Percentiles rank a stretch among this genome's conserved stretches.
Conservation (phyloP, 495 filamentous ascomycete genomes). For the Pseudotulostoma volvatum region DNA sequence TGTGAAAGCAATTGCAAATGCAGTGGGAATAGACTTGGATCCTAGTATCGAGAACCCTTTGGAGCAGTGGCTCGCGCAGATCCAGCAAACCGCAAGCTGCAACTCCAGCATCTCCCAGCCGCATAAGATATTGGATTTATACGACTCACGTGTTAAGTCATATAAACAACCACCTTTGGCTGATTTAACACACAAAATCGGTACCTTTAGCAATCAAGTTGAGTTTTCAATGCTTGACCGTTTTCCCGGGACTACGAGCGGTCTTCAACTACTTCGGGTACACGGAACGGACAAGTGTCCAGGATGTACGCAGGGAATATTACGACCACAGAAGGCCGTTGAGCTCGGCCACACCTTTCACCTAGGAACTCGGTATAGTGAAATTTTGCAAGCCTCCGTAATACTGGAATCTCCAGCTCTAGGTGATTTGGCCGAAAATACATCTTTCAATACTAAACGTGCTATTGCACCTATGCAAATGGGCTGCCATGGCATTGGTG, state of each 20-base stretch:
- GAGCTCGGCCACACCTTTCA: conserved; percentile 94
- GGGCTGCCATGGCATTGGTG: conserved; percentile 92
- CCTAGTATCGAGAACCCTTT: conserved; percentile 46
- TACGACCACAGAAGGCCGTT: conserved; percentile 57
- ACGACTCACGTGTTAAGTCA: conserved; percentile 28
- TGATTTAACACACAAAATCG: conserved; percentile 18
- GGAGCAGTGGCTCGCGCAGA: conserved; percentile 35
- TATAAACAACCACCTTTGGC: conserved; percentile 30
- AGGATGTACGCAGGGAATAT: conserved; percentile 41
- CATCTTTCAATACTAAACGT: conserved; percentile 5
- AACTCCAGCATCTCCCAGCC: conserved; percentile 4
- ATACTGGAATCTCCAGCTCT: conserved; percentile 17
- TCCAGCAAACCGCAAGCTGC: conserved; percentile 15
- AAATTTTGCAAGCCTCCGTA: conserved; percentile 49
- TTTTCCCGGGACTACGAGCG: conserved; percentile 23
- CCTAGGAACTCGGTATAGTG: conserved; percentile 76
- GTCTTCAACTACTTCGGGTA: conserved; percentile 44
- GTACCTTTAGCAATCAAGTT: conserved; percentile 17
- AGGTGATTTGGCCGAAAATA: conserved; percentile 4
- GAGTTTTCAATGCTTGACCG: conserved; percentile 26
- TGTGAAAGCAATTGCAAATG: conserved; percentile 43
- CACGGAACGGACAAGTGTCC: conserved; percentile 56
- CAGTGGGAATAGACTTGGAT: conserved; percentile 51
- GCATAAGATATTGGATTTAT: conserved; percentile 24
- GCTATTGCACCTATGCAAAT: conserved; percentile 52